These are phyloP conservation scores for Clitopilus passeckerianus DNA, from an alignment of 768 basidiomycete genomes.

Conservation along the genomic window DNA sequence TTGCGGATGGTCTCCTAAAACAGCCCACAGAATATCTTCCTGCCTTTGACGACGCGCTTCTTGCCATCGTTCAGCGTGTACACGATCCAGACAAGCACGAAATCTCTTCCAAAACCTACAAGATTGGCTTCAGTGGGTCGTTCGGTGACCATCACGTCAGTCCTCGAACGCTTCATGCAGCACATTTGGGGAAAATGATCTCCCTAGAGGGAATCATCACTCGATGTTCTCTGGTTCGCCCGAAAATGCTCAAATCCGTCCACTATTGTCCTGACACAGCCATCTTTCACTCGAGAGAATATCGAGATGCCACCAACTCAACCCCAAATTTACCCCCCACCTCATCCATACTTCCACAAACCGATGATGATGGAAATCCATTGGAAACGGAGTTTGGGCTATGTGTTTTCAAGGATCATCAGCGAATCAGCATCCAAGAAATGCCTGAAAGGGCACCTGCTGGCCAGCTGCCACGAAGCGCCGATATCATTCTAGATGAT, in stretches of 20 bases:
- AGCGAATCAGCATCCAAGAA: constrained; percentile 97
- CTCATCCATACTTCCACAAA: constrained; percentile 81
- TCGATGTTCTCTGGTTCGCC: constrained; percentile 94
- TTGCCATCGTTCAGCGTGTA: constrained; percentile 65
- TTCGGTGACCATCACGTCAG: constrained; percentile 99
- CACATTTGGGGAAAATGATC: constrained; percentile 93
- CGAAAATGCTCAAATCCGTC: constrained; percentile 96
- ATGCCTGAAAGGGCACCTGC: constrained; percentile 99
- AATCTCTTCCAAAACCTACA: constrained; percentile 74
- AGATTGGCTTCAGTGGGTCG: constrained; percentile 89
- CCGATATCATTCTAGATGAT: constrained; percentile 93
- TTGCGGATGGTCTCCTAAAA: constrained; percentile 83
- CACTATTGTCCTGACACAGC: constrained; percentile 91
- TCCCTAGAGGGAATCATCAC: constrained; percentile 98
- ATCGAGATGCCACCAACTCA: constrained; percentile 89
- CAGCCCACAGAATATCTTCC: constrained; percentile 83
- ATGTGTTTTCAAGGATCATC: constrained; percentile 92
- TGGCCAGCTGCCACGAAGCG: constrained; percentile 93
- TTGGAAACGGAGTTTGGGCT: constrained; percentile 91
- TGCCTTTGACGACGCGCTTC: constrained; percentile 84
- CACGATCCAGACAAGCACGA: constrained; percentile 81
- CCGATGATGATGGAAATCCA: constrained; percentile 83
- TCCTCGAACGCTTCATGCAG: constrained; percentile 84
- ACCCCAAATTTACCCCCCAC: constrained; percentile 85
- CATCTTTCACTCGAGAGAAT: constrained; percentile 81